Percentiles rank a stretch among this genome's conserved stretches.
Conservation (phyloP, 23 red algal species). For the Gracilaria gracilis region DNA sequence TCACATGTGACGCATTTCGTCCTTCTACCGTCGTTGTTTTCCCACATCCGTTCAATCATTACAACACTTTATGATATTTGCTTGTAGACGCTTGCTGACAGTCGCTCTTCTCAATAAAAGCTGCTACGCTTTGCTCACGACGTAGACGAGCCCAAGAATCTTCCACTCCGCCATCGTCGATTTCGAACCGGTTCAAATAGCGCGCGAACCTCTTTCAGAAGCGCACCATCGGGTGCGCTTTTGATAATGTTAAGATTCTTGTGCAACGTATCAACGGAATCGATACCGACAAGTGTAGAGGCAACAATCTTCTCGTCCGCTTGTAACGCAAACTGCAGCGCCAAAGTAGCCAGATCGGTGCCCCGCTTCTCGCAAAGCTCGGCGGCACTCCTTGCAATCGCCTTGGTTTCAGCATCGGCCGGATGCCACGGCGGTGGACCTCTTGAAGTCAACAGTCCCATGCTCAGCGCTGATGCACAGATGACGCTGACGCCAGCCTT, state of each 20-base stretch:
- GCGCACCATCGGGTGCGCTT: slow-evolving; percentile 43
- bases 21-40: no score
- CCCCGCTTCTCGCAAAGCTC: slow-evolving; percentile 60
- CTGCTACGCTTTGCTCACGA: background rate
- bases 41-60: background rate
- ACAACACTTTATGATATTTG: background rate
- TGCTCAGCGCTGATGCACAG: slow-evolving; percentile 88
- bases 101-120: background rate
- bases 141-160: background rate
- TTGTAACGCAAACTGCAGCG: slow-evolving; percentile 83
- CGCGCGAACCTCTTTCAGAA: slow-evolving; percentile 76
- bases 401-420: slow-evolving; percentile 76
- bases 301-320: slow-evolving; percentile 38
- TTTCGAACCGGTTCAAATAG: slow-evolving; percentile 87
- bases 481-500: slow-evolving; percentile 80
- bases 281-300: slow-evolving; percentile 94
- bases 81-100: background rate
- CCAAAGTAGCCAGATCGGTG: slow-evolving; percentile 68
- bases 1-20: no score
- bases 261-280: slow-evolving; percentile 75
- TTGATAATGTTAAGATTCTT: slow-evolving; percentile 67
- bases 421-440: slow-evolving; percentile 94
- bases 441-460: slow-evolving; percentile 89
- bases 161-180: slow-evolving; percentile 80
- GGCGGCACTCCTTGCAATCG: slow-evolving; percentile 44